Conservation (phyloP, 2,329 filamentous ascomycete genomes). For the Aspergillus vadensis region DNA sequence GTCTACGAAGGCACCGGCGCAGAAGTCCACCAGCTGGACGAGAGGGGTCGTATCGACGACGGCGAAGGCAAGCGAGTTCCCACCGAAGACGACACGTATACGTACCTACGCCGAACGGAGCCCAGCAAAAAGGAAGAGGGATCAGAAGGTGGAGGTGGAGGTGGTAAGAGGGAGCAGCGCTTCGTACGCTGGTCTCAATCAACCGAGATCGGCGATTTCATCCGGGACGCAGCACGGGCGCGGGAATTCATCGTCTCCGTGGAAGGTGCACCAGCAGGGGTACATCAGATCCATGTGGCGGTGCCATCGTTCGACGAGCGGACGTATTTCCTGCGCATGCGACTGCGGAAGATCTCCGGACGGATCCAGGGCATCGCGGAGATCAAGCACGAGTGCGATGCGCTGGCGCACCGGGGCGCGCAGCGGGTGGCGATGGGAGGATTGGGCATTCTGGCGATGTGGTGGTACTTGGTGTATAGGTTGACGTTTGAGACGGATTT, state of each 20-base stretch:
- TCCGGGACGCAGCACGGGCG: constrained; percentile 81
- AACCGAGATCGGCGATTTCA: constrained; percentile 92
- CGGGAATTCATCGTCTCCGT: constrained; percentile 84
- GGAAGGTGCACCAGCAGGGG: constrained; percentile 65
- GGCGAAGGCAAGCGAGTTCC: neutral
- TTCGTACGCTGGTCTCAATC: constrained; percentile 88
- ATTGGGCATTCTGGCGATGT: constrained; percentile 70
- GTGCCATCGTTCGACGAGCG: constrained; percentile 87
- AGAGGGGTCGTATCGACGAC: constrained; percentile 8
- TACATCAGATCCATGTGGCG: constrained; percentile 69
- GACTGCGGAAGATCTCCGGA: constrained; percentile 70
- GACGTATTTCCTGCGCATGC: constrained; percentile 82
- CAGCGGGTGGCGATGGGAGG: constrained; percentile 79
- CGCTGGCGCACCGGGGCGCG: constrained; percentile 72
- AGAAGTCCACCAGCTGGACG: constrained; percentile 38
- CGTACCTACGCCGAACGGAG: constrained; percentile 60
- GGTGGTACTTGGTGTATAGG: constrained; percentile 80
- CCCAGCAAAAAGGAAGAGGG: constrained; percentile 12
- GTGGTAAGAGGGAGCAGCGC: constrained; percentile 37
- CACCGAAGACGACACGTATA: constrained; percentile 66
- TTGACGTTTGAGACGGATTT: constrained; percentile 70
- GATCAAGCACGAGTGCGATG: constrained; percentile 80
- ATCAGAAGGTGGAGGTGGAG: neutral
- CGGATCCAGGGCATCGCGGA: constrained; percentile 69
- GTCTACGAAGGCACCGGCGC: constrained; percentile 42